Conservation (phyloP, 1,139 yeast species). For the Meyerozyma guilliermondii region DNA sequence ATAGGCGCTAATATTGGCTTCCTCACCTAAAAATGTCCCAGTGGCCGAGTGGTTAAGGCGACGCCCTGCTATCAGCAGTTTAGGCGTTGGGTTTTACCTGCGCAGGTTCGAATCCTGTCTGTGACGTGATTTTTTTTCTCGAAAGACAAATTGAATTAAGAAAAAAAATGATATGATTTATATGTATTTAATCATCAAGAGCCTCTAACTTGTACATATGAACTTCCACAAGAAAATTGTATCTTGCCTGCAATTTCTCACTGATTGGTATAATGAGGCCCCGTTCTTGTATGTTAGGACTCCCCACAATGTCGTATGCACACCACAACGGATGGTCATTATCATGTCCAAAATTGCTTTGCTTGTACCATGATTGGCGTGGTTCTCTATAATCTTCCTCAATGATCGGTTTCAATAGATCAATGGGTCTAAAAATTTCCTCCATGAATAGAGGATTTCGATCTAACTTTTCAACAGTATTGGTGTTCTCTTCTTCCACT, state of each 20-base stretch:
- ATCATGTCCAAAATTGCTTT: conserved; percentile 12
- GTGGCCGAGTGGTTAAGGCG: conserved; percentile 91
- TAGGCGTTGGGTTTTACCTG: conserved; percentile 54
- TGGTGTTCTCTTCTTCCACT: conserved; percentile 6
- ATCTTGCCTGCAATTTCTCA: conserved; percentile 4
- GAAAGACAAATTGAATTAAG: conserved; percentile 1
- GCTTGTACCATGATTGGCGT: conserved; percentile 20
- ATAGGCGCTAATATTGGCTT: background rate
- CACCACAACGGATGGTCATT: conserved; percentile 28
- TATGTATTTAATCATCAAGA: background rate
- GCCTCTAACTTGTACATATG: background rate
- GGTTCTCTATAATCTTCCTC: conserved; percentile 19
- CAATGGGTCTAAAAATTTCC: conserved; percentile 19
- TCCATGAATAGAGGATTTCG: conserved; percentile 19
- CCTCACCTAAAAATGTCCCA: conserved; percentile 30
- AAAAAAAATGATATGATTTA: background rate
- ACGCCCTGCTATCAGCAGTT: conserved; percentile 59
- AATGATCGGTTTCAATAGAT: conserved; percentile 11
- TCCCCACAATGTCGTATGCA: conserved; percentile 30
- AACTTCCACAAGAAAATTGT: conserved; percentile 8
- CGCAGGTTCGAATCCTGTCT: conserved; percentile 67
- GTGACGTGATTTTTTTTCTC: conserved; percentile 36
- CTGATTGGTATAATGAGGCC: conserved; percentile 7
- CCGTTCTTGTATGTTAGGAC: conserved; percentile 7
- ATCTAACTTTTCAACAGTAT: conserved; percentile 9